These are phyloP conservation scores for Rhododendron ovatum DNA, from an alignment of 148 eudicot genomes.

Conservation along the genomic window DNA sequence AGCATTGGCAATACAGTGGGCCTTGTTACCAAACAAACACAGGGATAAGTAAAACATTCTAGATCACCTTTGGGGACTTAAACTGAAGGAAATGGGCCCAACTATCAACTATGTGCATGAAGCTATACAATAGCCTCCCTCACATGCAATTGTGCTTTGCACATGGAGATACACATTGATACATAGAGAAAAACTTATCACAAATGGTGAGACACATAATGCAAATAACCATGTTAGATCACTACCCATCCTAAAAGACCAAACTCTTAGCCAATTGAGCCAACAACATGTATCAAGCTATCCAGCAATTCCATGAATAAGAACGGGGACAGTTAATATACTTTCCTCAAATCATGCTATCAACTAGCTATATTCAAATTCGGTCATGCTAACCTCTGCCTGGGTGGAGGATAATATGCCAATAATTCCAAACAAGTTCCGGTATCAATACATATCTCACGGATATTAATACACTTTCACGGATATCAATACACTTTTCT, in stretches of 20 bases:
- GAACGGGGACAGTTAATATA: not conserved
- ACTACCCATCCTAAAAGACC: not conserved
- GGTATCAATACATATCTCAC: too few relatives aligned
- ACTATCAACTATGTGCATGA: not conserved
- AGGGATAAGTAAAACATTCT: not conserved
- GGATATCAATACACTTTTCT: too few relatives aligned
- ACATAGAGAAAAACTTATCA: not conserved
- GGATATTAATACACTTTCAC: too few relatives aligned
- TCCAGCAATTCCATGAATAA: not conserved
- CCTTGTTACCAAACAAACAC: not conserved
- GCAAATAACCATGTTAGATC: not conserved
- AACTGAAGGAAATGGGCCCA: not conserved
- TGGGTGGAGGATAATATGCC: too few relatives aligned
- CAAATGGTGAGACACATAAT: not conserved
- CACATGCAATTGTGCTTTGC: not conserved
- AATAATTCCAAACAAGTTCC: too few relatives aligned
- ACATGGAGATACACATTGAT: not conserved
- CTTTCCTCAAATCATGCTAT: not conserved
- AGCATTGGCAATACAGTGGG: not conserved
- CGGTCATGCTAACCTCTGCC: too few relatives aligned
- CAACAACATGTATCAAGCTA: not conserved
- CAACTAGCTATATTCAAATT: not conserved
- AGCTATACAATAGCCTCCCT: not conserved
- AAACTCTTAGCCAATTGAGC: not conserved
- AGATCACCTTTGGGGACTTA: not conserved